Conservation (phyloP, 768 basidiomycete species). For the Boletus fagicola region DNA sequence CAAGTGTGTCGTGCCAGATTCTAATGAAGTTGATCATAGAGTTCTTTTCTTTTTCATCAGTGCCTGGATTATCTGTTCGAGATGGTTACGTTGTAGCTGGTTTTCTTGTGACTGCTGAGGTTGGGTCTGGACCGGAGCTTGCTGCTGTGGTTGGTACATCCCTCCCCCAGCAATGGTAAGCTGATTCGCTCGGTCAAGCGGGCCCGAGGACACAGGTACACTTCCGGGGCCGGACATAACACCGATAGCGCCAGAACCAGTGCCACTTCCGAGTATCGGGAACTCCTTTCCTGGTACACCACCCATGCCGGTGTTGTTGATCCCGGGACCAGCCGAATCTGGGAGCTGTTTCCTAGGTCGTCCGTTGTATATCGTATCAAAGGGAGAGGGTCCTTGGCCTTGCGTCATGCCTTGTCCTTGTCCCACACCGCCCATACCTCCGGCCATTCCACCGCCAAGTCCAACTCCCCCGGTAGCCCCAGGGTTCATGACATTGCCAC, state of each 20-base stretch:
- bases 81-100: no score
- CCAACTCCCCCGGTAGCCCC: constrained; percentile 15
- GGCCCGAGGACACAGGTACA: constrained; percentile 45
- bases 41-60: no score
- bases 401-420: constrained; percentile 23
- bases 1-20: no score
- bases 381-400: constrained; percentile 42
- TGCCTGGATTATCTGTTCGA: no score
- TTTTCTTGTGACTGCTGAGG: constrained; percentile 30
- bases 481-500: constrained; percentile 22
- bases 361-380: constrained; percentile 75
- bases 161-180: constrained; percentile 33
- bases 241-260: constrained; percentile 33
- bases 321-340: constrained; percentile 44
- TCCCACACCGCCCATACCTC: constrained; percentile 5
- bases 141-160: constrained; percentile 42
- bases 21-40: no score
- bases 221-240: constrained; percentile 52
- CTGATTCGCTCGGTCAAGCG: constrained; percentile 53
- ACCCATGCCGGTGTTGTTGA: constrained; percentile 44
- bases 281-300: constrained; percentile 55
- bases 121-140: constrained; percentile 26
- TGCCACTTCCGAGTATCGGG: constrained; percentile 52
- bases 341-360: constrained; percentile 80
- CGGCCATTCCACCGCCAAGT: constrained; percentile 10